Evolutionary conservation across 2,329 filamentous ascomycete species (phyloP).

Genomic region (Pseudogymnoascus sp.): DNA sequence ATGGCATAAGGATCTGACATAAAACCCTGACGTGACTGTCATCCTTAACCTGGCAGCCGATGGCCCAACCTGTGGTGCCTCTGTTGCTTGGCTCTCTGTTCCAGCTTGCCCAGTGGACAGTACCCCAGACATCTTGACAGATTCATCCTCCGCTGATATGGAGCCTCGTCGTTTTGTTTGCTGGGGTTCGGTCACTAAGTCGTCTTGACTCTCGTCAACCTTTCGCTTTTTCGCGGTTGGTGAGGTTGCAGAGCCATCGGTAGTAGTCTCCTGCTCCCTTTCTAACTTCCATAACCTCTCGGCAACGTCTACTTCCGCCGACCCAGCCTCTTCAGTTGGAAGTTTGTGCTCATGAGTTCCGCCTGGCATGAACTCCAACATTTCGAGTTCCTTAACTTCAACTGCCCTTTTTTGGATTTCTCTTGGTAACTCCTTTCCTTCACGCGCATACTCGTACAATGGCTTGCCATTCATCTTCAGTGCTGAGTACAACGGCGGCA

Average conservation of each 20-base stretch:
- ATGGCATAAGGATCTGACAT: constrained; percentile 87
- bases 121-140: constrained; percentile 27
- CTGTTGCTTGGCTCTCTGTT: constrained; percentile 1
- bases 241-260: constrained; percentile 32
- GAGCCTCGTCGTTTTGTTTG: constrained; percentile 17
- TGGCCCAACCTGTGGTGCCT: constrained; percentile 41
- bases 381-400: constrained; percentile 65
- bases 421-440: constrained; percentile 75
- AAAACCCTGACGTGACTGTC: constrained; percentile 93
- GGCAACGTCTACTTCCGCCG: constrained; percentile 66
- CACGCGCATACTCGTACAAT: constrained; percentile 89
- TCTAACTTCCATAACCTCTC: constrained; percentile 61
- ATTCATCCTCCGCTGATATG: constrained; percentile 14
- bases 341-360: constrained; percentile 72
- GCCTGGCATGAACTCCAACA: constrained; percentile 78
- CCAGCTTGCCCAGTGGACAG: constrained; percentile 20
- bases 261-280: constrained; percentile 32
- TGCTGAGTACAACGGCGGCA: constrained; percentile 86
- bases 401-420: constrained; percentile 78
- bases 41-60: constrained; percentile 78
- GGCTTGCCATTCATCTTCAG: constrained; percentile 90
- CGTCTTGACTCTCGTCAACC: constrained; percentile 24
- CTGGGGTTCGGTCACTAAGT: constrained; percentile 23
- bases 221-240: constrained; percentile 26
- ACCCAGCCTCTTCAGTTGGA: constrained; percentile 70